phyloP scores from a whole-genome alignment of 768 basidiomycete genomes.

The Suillus tomentosus region DNA sequence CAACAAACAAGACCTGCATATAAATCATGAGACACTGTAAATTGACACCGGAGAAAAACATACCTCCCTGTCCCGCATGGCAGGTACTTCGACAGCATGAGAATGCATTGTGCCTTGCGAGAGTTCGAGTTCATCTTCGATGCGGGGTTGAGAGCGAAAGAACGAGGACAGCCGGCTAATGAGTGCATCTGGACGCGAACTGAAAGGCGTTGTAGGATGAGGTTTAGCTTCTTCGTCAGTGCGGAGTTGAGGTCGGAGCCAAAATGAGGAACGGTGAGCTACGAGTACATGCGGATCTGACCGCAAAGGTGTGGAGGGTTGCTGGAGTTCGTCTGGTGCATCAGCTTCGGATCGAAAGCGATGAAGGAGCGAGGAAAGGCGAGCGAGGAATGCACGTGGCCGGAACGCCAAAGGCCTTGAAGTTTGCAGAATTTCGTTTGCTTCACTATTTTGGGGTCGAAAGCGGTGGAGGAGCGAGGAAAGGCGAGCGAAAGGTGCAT shows the following conservation, averaged over 20 bases:
- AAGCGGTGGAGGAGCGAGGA: neutral
- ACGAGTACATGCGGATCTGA: neutral
- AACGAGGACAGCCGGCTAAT: too few relatives aligned
- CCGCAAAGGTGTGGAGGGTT: neutral
- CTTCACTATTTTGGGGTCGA: neutral
- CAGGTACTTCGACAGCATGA: neutral
- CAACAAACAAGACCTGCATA: neutral
- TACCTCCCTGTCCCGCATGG: neutral
- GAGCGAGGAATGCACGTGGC: neutral
- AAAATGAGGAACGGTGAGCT: neutral
- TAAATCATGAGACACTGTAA: neutral
- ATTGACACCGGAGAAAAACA: neutral
- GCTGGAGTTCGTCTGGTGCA: neutral
- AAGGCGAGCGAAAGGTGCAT: neutral
- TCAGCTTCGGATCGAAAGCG: neutral
- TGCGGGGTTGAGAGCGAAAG: neutral
- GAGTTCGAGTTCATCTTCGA: neutral
- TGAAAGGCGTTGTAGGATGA: too few relatives aligned
- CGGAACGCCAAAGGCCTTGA: neutral
- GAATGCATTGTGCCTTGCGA: neutral
- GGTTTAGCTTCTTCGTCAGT: neutral
- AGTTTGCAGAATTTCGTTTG: neutral
- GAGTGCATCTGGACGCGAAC: too few relatives aligned
- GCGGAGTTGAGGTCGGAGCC: neutral
- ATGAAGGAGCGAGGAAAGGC: neutral